phyloP scores from a whole-genome alignment of 192 early-diverging fungal species.

The Oehlia diaphana region DNA sequence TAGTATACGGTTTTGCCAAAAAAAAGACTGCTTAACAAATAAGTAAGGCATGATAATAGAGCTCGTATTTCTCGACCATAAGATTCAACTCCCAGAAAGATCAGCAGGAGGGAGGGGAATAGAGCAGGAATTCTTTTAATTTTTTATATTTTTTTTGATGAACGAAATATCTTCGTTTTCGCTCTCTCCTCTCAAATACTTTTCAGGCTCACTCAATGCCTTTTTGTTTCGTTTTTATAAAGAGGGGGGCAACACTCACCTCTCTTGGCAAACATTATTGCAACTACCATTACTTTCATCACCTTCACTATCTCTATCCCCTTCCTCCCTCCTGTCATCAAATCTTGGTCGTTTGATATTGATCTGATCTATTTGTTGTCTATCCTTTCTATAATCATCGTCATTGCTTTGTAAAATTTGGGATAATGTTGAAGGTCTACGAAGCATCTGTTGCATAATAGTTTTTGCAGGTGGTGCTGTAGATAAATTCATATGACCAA shows the following conservation, averaged over 20 bases:
- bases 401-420: constrained; percentile 4
- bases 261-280: constrained; percentile 14
- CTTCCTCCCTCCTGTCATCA: constrained; percentile 18
- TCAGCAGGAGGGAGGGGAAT: constrained; percentile 15
- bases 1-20: not conserved
- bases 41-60: not conserved
- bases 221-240: not conserved
- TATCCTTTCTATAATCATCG: constrained; percentile 6
- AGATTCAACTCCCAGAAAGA: not conserved
- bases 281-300: constrained; percentile 17
- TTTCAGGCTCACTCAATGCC: not conserved
- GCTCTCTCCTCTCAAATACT: not conserved
- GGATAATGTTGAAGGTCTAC: not conserved
- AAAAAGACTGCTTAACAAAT: not conserved
- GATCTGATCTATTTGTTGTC: not conserved
- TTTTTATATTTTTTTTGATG: not conserved
- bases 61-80: not conserved
- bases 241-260: constrained; percentile 8
- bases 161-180: not conserved
- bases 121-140: not conserved
- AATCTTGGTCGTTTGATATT: not conserved
- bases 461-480: not conserved
- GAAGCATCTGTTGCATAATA: not conserved
- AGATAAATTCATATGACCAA: not conserved
- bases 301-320: constrained; percentile 9